A percentile compares a stretch with the other conserved stretches of the same genome.
Evolutionary conservation across 176 grass and related monocot genomes (phyloP).

Genomic region (Musa beccarii): DNA sequence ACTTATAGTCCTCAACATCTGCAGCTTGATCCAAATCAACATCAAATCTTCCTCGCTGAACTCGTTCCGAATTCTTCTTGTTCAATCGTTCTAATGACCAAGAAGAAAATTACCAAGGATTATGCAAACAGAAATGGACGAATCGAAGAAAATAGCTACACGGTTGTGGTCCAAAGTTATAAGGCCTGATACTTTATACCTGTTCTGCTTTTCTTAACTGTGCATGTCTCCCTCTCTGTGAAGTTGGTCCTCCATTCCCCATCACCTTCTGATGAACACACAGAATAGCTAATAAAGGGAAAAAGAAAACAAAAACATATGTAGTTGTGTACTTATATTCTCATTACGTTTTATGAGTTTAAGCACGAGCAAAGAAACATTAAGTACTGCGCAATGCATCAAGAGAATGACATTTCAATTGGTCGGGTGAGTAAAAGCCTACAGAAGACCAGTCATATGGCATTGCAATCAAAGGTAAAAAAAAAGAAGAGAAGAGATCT

Average conservation of each 20-base stretch:
- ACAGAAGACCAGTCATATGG: neutral
- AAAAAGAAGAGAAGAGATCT: too few relatives aligned
- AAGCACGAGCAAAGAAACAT: neutral
- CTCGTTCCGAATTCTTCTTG: slow-evolving; percentile 19
- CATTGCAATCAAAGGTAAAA: too few relatives aligned
- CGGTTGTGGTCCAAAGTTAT: slow-evolving; percentile 13
- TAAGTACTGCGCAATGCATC: neutral
- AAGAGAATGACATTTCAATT: neutral
- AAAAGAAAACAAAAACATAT: neutral
- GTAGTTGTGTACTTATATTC: slow-evolving; percentile 10
- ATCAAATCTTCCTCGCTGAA: slow-evolving; percentile 37
- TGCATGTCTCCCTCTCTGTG: slow-evolving; percentile 56
- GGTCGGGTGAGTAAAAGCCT: neutral
- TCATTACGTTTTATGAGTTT: neutral
- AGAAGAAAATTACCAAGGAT: slow-evolving; percentile 6
- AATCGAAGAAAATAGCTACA: slow-evolving; percentile 1
- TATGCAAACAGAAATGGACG: neutral
- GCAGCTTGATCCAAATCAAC: slow-evolving; percentile 34
- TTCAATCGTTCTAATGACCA: slow-evolving; percentile 20
- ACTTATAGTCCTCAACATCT: slow-evolving; percentile 71
- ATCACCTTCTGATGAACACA: slow-evolving; percentile 18
- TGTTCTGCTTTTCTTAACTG: slow-evolving; percentile 82
- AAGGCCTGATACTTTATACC: slow-evolving; percentile 20
- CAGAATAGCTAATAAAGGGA: slow-evolving; percentile 5
- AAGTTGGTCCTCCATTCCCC: slow-evolving; percentile 57